A percentile compares a stretch with the other conserved stretches of the same genome.
phyloP scores from a whole-genome alignment of 164 flowering plant species.

The Aristolochia fimbriata region DNA sequence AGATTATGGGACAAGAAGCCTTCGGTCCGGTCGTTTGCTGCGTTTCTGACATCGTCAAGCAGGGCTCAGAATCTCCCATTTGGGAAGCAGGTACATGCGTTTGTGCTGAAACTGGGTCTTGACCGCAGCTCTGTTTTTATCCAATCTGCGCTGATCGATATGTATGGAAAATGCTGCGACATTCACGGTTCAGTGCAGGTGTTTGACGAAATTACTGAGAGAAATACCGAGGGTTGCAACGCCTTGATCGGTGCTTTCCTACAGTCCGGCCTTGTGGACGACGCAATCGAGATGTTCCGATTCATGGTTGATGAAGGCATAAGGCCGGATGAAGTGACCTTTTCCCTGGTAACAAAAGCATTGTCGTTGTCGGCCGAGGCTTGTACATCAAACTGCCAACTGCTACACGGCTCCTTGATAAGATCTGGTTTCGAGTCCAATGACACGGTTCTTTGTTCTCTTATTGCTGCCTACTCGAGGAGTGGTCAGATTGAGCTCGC shows the following conservation, averaged over 20 bases:
- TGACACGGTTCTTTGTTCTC: constrained; percentile 40
- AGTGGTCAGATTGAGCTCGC: constrained; percentile 41
- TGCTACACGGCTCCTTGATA: constrained; percentile 42
- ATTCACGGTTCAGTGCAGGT: constrained; percentile 36
- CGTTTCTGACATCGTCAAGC: constrained; percentile 42
- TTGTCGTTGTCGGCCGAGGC: constrained; percentile 22
- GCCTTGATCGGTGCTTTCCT: constrained; percentile 40
- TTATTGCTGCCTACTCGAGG: constrained; percentile 65
- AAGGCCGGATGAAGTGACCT: constrained; percentile 45
- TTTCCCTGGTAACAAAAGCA: constrained; percentile 53
- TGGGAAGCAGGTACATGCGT: constrained; percentile 54
- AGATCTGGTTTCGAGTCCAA: constrained; percentile 49
- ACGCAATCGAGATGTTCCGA: constrained; percentile 54
- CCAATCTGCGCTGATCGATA: constrained; percentile 59
- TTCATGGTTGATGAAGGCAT: constrained; percentile 55
- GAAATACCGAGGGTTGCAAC: constrained; percentile 43
- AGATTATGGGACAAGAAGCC: constrained; percentile 55
- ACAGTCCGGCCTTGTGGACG: constrained; percentile 31
- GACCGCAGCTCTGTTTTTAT: constrained; percentile 32
- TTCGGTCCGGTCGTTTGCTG: constrained; percentile 34
- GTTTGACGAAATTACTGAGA: constrained; percentile 26
- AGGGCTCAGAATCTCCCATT: constrained; percentile 20
- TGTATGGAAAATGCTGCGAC: constrained; percentile 69
- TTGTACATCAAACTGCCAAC: constrained; percentile 21
- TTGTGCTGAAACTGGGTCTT: constrained; percentile 42